Conservation (phyloP, 2,329 filamentous ascomycete genomes). For the Aspergillus sojae region DNA sequence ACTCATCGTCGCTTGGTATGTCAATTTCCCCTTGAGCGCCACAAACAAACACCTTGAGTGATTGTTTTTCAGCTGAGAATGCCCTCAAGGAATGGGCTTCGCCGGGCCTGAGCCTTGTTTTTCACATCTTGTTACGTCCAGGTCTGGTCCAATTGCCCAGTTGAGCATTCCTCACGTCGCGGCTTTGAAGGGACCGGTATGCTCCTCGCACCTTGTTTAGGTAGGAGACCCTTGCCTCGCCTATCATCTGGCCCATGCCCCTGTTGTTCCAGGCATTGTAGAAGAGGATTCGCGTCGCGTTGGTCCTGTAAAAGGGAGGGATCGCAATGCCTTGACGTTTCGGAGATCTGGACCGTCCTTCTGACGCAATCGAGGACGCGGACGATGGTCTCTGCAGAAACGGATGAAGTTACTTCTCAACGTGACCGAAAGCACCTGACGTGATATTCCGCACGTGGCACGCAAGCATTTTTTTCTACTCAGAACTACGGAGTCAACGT, state of each 20-base stretch:
- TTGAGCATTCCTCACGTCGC: background rate
- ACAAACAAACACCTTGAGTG: conserved; percentile 15
- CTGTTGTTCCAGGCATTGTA: background rate
- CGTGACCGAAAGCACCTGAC: background rate
- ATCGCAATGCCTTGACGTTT: background rate
- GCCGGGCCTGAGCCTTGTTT: background rate
- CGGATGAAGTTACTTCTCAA: background rate
- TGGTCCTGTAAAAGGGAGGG: background rate
- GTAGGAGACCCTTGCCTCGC: background rate
- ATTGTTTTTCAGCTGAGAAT: conserved; percentile 17
- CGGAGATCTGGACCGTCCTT: background rate
- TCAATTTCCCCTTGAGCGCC: background rate
- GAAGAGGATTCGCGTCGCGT: background rate
- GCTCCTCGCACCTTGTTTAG: background rate
- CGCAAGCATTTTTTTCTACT: background rate
- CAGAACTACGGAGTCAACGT: background rate
- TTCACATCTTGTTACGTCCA: background rate
- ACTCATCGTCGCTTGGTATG: conserved; percentile 11
- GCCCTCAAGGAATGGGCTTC: conserved; percentile 19
- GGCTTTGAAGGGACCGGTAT: background rate
- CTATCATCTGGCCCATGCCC: background rate
- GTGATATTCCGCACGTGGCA: background rate
- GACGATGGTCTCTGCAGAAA: background rate
- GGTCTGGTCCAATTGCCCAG: background rate
- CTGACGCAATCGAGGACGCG: background rate